phyloP scores from a whole-genome alignment of 2,329 filamentous ascomycete genomes.

The Podosphaera fusca region DNA sequence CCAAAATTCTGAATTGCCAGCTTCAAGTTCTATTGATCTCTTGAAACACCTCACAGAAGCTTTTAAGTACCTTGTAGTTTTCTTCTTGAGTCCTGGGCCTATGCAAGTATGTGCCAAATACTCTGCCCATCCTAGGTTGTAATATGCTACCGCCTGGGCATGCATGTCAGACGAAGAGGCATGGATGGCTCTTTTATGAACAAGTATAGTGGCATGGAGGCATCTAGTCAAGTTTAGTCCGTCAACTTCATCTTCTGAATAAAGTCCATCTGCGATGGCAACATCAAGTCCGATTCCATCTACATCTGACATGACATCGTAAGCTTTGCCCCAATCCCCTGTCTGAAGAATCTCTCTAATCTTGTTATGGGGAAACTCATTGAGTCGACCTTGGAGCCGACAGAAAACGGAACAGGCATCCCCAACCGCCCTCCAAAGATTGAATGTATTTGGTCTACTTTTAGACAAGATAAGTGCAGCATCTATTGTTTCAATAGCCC shows the following conservation, averaged over 20 bases:
- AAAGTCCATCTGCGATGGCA: conserved; percentile 16
- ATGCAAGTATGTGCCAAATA: conserved; percentile 54
- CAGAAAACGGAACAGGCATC: conserved; percentile 76
- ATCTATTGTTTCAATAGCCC: conserved; percentile 44
- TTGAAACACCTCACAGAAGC: conserved; percentile 83
- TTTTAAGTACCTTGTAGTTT: conserved; percentile 45
- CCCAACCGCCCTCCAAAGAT: conserved; percentile 81
- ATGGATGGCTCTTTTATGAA: conserved; percentile 68
- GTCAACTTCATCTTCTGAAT: conserved; percentile 14
- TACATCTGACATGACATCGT: conserved; percentile 40
- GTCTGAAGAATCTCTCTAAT: conserved; percentile 34
- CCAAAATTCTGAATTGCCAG: conserved; percentile 90
- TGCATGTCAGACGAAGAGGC: conserved; percentile 51
- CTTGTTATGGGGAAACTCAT: conserved; percentile 34
- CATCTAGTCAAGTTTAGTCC: conserved; percentile 28
- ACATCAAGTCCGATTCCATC: conserved; percentile 34
- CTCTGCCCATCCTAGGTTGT: conserved; percentile 90
- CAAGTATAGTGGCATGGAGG: conserved; percentile 52
- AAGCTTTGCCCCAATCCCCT: conserved; percentile 27
- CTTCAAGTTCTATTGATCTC: conserved; percentile 80
- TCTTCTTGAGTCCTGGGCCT: conserved; percentile 26
- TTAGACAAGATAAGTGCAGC: conserved; percentile 40
- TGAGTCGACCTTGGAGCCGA: conserved; percentile 44
- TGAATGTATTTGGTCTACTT: conserved; percentile 51
- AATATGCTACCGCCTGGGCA: conserved; percentile 87